Percentiles rank a stretch among this genome's conserved stretches.
phyloP scores from a whole-genome alignment of 2,329 filamentous ascomycete genomes.

The Fusarium xyrophilum region DNA sequence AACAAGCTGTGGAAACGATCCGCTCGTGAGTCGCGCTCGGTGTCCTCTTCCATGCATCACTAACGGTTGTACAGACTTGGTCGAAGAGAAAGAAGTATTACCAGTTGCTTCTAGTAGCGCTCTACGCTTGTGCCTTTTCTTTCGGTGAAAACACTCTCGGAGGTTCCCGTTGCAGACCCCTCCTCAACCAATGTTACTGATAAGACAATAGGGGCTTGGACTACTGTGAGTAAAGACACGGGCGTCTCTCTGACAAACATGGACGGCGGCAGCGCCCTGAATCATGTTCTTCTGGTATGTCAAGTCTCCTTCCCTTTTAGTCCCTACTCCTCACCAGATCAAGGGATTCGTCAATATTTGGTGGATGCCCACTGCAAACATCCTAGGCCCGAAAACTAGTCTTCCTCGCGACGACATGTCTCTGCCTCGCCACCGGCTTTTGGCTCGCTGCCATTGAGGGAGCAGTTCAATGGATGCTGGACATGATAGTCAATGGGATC shows the following conservation, averaged over 20 bases:
- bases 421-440: neutral
- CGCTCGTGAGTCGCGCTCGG: neutral
- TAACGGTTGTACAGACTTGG: neutral
- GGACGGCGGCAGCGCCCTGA: neutral
- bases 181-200: accelerated
- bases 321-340: accelerated
- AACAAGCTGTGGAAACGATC: neutral
- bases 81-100: neutral
- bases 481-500: neutral
- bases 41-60: accelerated
- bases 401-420: neutral
- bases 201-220: neutral
- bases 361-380: neutral
- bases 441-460: neutral
- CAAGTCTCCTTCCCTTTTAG: accelerated
- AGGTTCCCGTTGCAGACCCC: neutral
- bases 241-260: neutral
- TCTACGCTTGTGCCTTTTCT: neutral
- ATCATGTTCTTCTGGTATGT: neutral
- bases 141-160: neutral
- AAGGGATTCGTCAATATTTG: neutral
- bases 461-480: neutral
- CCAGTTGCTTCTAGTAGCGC: accelerated
- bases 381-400: neutral
- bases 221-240: neutral